These are phyloP conservation scores for Quambalaria eucalypti DNA, from an alignment of 1,284 basidiomycete genomes.

Conservation along the genomic window DNA sequence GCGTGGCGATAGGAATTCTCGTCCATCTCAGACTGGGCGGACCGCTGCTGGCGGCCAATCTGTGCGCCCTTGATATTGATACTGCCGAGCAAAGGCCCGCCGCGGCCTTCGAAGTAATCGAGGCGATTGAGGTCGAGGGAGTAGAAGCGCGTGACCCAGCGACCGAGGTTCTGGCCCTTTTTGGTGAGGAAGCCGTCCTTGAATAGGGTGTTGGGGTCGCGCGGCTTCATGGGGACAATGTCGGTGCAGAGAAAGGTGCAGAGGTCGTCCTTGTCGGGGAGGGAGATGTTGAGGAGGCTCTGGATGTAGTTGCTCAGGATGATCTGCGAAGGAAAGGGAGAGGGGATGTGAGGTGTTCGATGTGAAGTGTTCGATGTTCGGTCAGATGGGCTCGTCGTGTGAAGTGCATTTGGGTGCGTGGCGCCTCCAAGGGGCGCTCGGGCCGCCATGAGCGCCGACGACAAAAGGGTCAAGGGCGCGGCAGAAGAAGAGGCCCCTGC, in stretches of 20 bases:
- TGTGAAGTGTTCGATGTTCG: too few relatives aligned
- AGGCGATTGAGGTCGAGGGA: slow-evolving; percentile 62
- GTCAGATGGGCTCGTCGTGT: too few relatives aligned
- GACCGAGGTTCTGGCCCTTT: slow-evolving; percentile 89
- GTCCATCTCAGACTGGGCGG: slow-evolving; percentile 52
- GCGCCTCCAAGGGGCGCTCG: background rate
- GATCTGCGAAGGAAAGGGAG: slow-evolving; percentile 50
- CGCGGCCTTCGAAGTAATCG: slow-evolving; percentile 80
- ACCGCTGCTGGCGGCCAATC: slow-evolving; percentile 62
- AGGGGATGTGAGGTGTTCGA: slow-evolving; percentile 1
- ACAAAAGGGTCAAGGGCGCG: background rate
- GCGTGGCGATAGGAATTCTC: slow-evolving; percentile 93
- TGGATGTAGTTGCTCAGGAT: slow-evolving; percentile 80
- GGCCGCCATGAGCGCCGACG: background rate
- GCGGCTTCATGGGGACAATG: slow-evolving; percentile 58
- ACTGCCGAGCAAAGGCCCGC: slow-evolving; percentile 77
- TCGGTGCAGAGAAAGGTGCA: slow-evolving; percentile 87
- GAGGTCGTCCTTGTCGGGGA: slow-evolving; percentile 80
- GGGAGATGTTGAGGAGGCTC: slow-evolving; percentile 64
- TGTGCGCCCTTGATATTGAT: slow-evolving; percentile 78
- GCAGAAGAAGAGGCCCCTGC: slow-evolving; percentile 56
- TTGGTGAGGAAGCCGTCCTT: slow-evolving; percentile 96
- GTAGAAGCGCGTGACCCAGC: slow-evolving; percentile 69
- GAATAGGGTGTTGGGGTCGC: slow-evolving; percentile 53
- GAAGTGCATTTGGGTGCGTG: background rate